phyloP scores from a whole-genome alignment of 352 stramenopile species.

The Phytophthora palmivora region DNA sequence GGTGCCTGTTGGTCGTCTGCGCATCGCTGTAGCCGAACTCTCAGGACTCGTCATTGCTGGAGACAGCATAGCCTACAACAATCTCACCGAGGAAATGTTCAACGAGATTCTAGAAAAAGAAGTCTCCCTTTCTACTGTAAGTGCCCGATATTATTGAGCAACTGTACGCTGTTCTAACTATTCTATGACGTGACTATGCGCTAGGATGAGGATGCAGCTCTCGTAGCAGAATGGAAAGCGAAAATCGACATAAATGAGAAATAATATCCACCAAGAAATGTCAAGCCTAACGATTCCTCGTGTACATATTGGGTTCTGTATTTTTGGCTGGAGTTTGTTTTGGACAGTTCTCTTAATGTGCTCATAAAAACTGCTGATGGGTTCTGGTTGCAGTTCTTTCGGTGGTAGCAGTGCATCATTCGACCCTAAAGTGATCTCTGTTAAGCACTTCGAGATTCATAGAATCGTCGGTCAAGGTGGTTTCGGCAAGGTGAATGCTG shows the following conservation, averaged over 20 bases:
- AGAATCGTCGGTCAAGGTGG: conserved; percentile 70
- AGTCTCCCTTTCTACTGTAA: conserved; percentile 59
- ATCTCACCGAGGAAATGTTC: conserved; percentile 51
- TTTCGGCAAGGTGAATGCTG: conserved; percentile 81
- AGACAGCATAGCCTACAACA: conserved; percentile 35
- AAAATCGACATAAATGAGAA: conserved; percentile 7
- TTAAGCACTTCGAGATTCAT: conserved; percentile 73
- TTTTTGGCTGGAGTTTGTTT: conserved; percentile 17
- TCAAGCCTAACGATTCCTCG: neutral
- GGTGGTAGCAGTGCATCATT: conserved; percentile 10
- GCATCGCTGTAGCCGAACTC: conserved; percentile 70
- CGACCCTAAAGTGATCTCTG: conserved; percentile 56
- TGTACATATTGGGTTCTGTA: conserved; percentile 1
- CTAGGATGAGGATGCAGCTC: conserved; percentile 25
- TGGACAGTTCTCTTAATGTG: neutral
- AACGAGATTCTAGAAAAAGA: conserved; percentile 48
- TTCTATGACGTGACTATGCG: neutral
- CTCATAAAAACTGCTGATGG: conserved; percentile 32
- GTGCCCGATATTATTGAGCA: neutral
- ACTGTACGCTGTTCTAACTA: neutral
- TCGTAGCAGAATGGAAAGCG: conserved; percentile 28
- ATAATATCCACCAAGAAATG: neutral
- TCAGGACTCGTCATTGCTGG: conserved; percentile 60
- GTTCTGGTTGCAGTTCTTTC: conserved; percentile 48
- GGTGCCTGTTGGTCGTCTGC: conserved; percentile 29